Evolutionary conservation across 345 rosid species (phyloP).

Genomic region (Moricandia arvensis): DNA sequence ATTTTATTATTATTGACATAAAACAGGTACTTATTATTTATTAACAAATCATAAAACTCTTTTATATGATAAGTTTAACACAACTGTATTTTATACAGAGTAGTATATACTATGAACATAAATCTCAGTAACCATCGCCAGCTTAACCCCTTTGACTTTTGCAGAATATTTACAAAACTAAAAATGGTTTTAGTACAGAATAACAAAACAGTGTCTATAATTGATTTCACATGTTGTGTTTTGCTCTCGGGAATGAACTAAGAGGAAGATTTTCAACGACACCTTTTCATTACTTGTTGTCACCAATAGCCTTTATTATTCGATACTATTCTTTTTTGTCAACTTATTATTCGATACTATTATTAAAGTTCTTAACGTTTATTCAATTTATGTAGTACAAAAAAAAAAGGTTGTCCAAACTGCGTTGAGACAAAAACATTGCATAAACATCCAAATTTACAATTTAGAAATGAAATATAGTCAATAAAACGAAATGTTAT

Average conservation of each 20-base stretch:
- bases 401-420: background rate
- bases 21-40: no score
- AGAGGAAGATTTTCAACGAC: conserved; percentile 24
- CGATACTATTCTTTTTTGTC: no score
- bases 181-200: background rate
- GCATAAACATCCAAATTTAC: background rate
- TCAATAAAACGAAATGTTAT: background rate
- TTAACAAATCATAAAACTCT: background rate
- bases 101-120: background rate
- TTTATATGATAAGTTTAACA: background rate
- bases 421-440: background rate
- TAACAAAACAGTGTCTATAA: background rate
- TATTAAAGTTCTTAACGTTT: background rate
- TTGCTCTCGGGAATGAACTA: background rate
- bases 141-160: conserved; percentile 26
- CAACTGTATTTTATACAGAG: conserved; percentile 9
- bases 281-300: background rate
- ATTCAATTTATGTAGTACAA: background rate
- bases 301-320: background rate
- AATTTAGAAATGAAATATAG: background rate
- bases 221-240: conserved; percentile 4
- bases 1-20: no score
- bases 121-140: conserved; percentile 25
- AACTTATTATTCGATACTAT: no score
- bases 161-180: background rate